phyloP scores from a whole-genome alignment of 2,329 filamentous ascomycete species.

The Rhexocercosporidium sp. region DNA sequence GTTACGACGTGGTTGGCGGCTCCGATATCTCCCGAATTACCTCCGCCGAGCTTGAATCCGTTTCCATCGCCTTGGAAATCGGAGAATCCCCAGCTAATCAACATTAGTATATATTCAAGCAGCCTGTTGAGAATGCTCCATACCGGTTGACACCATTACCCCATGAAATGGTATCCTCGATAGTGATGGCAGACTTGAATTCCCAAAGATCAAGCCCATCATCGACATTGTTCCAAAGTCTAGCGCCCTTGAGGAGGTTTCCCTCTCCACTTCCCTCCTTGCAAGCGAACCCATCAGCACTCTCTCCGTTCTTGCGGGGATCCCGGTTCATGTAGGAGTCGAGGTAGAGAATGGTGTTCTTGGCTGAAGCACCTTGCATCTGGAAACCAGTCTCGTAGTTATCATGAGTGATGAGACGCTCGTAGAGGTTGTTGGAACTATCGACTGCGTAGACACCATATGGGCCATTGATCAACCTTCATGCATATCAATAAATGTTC shows the following conservation, averaged over 20 bases:
- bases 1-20: conserved; percentile 50
- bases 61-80: conserved; percentile 53
- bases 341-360: conserved; percentile 50
- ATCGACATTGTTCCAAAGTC: conserved; percentile 57
- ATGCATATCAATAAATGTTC: neutral
- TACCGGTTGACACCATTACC: conserved; percentile 50
- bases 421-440: conserved; percentile 45
- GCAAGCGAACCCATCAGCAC: conserved; percentile 54
- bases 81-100: conserved; percentile 47
- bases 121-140: neutral
- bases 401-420: conserved; percentile 45
- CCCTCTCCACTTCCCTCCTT: conserved; percentile 53
- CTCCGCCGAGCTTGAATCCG: conserved; percentile 52
- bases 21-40: conserved; percentile 42
- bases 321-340: conserved; percentile 53
- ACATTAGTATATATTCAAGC: neutral
- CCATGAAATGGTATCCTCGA: conserved; percentile 52
- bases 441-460: conserved; percentile 46
- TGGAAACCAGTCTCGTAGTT: conserved; percentile 49
- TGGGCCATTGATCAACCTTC: conserved; percentile 40
- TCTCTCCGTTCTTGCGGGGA: conserved; percentile 57
- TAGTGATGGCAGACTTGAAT: conserved; percentile 50
- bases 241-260: conserved; percentile 51
- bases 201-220: conserved; percentile 52
- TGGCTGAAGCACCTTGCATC: conserved; percentile 43